Conservation (phyloP, 768 basidiomycete genomes). For the Erythrobasidium yunnanense region DNA sequence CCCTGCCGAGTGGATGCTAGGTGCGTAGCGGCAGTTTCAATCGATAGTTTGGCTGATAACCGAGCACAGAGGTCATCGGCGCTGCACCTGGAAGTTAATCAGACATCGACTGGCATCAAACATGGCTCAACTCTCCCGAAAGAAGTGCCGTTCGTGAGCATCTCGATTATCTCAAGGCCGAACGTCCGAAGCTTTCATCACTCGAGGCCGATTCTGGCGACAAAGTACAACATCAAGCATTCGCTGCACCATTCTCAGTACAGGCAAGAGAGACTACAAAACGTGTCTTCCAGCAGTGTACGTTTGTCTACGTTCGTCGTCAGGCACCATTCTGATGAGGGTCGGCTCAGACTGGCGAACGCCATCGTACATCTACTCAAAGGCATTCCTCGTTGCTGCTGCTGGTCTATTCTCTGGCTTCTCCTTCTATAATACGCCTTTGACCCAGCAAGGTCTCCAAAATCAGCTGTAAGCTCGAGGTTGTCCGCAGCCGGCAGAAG, state of each 20-base stretch:
- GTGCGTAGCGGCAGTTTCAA: no score
- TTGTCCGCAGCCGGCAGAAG: no score
- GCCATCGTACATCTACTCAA: constrained; percentile 41
- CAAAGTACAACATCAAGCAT: constrained; percentile 18
- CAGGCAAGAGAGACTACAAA: constrained; percentile 22
- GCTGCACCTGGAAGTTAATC: constrained; percentile 53
- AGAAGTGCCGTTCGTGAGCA: constrained; percentile 43
- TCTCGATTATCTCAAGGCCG: constrained; percentile 52
- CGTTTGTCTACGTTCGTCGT: no score
- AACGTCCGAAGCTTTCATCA: constrained; percentile 41
- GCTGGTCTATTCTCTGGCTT: constrained; percentile 26
- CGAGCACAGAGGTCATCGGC: constrained; percentile 49
- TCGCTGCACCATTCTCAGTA: neutral
- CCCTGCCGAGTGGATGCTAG: constrained; percentile 57
- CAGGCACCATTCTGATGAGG: no score
- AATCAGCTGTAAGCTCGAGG: no score
- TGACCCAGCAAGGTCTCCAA: constrained; percentile 40
- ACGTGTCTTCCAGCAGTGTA: constrained; percentile 43
- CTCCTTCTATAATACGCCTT: constrained; percentile 42
- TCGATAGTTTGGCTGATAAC: no score
- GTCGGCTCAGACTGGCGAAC: no score
- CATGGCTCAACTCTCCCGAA: constrained; percentile 71
- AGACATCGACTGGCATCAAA: constrained; percentile 71
- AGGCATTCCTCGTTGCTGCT: constrained; percentile 3
- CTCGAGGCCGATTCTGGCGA: constrained; percentile 37